Percentiles rank a stretch among this genome's conserved stretches.
These are phyloP conservation scores for Aspergillus pseudoglaucus DNA, from an alignment of 2,329 filamentous ascomycete genomes.

Conservation along the genomic window DNA sequence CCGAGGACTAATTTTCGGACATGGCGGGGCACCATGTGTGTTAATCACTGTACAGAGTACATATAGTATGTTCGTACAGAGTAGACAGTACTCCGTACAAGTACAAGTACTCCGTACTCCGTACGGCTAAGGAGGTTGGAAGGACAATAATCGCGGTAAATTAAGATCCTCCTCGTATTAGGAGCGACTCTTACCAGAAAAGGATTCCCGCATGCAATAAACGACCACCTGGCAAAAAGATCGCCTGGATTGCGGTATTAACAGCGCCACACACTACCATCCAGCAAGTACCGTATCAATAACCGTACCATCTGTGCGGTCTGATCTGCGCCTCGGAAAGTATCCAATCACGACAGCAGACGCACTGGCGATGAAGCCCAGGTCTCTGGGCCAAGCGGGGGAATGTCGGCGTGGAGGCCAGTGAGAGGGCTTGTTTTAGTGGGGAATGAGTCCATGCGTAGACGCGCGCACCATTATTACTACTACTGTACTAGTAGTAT, in stretches of 20 bases:
- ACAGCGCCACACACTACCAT: too few relatives aligned
- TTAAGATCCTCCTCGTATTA: not conserved
- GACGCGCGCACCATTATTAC: too few relatives aligned
- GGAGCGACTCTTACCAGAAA: not conserved
- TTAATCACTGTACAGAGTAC: too few relatives aligned
- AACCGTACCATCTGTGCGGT: too few relatives aligned
- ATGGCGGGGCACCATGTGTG: not conserved
- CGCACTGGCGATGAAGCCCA: not conserved
- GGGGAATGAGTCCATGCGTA: too few relatives aligned
- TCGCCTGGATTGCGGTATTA: not conserved
- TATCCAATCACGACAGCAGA: too few relatives aligned
- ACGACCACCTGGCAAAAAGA: not conserved
- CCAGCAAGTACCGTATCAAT: too few relatives aligned
- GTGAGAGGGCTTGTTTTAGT: not conserved
- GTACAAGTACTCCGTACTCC: not conserved
- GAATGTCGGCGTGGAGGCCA: not conserved
- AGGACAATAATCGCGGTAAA: not conserved
- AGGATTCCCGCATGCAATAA: not conserved
- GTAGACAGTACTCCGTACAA: not conserved
- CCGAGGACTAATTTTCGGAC: not conserved
- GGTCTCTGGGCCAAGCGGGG: not conserved
- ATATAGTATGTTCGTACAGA: too few relatives aligned
- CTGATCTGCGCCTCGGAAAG: too few relatives aligned
- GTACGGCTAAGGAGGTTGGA: too few relatives aligned
- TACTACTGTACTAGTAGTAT: too few relatives aligned